Conservation (phyloP, 306 rosid species). For the Vigna nakashimae region DNA sequence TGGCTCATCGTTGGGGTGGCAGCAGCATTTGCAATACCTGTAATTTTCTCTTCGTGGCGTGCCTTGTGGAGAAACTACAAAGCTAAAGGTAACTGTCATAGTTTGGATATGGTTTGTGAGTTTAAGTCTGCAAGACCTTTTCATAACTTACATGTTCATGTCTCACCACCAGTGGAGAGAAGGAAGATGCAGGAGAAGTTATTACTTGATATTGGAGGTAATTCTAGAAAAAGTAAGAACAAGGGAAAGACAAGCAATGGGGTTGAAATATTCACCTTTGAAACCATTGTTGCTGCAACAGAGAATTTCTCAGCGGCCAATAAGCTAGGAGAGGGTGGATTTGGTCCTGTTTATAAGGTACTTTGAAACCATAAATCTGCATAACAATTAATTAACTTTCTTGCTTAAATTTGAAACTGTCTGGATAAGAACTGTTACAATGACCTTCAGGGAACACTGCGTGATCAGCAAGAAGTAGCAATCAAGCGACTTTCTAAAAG, state of each 20-base stretch:
- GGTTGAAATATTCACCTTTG: conserved; percentile 38
- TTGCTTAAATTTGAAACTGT: background rate
- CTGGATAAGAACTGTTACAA: background rate
- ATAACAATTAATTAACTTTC: background rate
- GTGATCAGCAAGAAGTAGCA: conserved; percentile 52
- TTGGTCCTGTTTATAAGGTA: conserved; percentile 51
- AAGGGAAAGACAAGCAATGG: background rate
- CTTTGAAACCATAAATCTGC: background rate
- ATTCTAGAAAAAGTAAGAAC: background rate
- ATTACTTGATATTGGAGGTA: conserved; percentile 35
- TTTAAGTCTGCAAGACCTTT: background rate
- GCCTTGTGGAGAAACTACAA: conserved; percentile 29
- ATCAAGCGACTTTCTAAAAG: conserved; percentile 53
- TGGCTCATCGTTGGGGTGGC: conserved; percentile 44
- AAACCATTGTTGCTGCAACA: conserved; percentile 39
- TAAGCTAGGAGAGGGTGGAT: conserved; percentile 49
- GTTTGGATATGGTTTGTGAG: background rate
- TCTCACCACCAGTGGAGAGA: conserved; percentile 29
- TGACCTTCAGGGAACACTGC: conserved; percentile 45
- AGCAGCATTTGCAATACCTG: conserved; percentile 5
- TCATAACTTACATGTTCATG: background rate
- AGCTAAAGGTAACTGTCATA: conserved; percentile 24
- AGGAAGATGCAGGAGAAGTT: conserved; percentile 22
- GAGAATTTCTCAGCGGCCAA: conserved; percentile 29
- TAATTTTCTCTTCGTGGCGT: conserved; percentile 21